Percentiles rank a stretch among this genome's conserved stretches.
Evolutionary conservation across 345 rosid genomes (phyloP).

Genomic region (Limnanthes douglasii): DNA sequence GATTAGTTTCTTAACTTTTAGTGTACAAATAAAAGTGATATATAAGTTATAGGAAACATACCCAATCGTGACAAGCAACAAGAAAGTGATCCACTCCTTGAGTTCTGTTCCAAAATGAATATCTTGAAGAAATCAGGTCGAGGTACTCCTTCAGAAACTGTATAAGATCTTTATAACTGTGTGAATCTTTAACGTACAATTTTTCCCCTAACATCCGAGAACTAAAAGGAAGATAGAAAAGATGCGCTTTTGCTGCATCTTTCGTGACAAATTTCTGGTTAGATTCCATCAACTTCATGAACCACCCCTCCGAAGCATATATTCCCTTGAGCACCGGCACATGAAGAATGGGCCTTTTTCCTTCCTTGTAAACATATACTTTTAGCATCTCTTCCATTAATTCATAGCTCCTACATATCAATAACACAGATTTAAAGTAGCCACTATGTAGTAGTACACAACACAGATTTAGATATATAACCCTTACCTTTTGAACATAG

Average conservation of each 20-base stretch:
- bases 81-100: slow-evolving; percentile 74
- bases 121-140: slow-evolving; percentile 29
- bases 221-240: slow-evolving; percentile 71
- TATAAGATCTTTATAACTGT: slow-evolving; percentile 35
- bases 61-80: slow-evolving; percentile 87
- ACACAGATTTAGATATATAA: neutral
- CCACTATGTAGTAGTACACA: neutral
- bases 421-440: neutral
- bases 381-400: slow-evolving; percentile 55
- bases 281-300: slow-evolving; percentile 57
- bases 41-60: slow-evolving; percentile 10
- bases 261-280: slow-evolving; percentile 44
- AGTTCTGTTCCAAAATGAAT: slow-evolving; percentile 77
- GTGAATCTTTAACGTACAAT: slow-evolving; percentile 49
- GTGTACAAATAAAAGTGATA: neutral
- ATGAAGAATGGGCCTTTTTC: slow-evolving; percentile 58
- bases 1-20: no score
- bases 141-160: slow-evolving; percentile 29
- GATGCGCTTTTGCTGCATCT: slow-evolving; percentile 48
- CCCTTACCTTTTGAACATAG: slow-evolving; percentile 56
- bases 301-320: slow-evolving; percentile 91
- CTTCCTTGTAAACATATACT: slow-evolving; percentile 63
- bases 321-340: slow-evolving; percentile 43
- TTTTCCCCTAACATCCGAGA: slow-evolving; percentile 45
- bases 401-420: slow-evolving; percentile 62